phyloP scores from a whole-genome alignment of 73 alveolate species.

The Paramecium caudatum region DNA sequence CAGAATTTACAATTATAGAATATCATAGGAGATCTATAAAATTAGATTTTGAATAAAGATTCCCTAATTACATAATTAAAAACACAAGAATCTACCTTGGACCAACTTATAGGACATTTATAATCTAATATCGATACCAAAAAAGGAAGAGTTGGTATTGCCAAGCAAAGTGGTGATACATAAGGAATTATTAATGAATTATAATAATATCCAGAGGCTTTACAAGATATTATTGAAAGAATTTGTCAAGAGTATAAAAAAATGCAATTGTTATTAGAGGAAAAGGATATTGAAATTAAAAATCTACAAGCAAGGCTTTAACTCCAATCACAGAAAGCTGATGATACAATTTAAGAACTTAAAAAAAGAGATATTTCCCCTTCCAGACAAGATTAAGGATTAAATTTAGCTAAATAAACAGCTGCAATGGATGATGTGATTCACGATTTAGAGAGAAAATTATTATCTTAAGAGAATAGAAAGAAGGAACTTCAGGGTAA shows the following conservation, averaged over 20 bases:
- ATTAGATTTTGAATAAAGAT: constrained; percentile 28
- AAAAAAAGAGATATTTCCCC: constrained; percentile 49
- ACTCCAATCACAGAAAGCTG: constrained; percentile 30
- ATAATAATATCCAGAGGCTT: constrained; percentile 36
- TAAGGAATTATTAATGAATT: not conserved
- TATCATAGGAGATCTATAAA: constrained; percentile 34
- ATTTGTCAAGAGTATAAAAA: not conserved
- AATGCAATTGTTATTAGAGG: constrained; percentile 29
- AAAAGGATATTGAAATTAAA: constrained; percentile 28
- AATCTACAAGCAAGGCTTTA: not conserved
- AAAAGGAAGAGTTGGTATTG: not conserved
- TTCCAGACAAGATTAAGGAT: not conserved
- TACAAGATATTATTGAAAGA: constrained; percentile 9
- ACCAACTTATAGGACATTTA: not conserved
- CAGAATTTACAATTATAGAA: not conserved
- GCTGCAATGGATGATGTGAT: constrained; percentile 22
- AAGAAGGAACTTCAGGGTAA: not conserved
- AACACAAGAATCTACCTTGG: constrained; percentile 21
- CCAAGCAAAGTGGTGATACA: constrained; percentile 5
- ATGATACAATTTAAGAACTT: constrained; percentile 11
- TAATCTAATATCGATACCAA: not conserved
- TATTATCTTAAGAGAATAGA: not conserved
- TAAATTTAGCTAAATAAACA: constrained; percentile 12
- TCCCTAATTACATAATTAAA: constrained; percentile 2
- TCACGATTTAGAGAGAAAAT: constrained; percentile 13